A percentile compares a stretch with the other conserved stretches of the same genome.
These are phyloP conservation scores for Polytrichum commune DNA, from an alignment of 225 moss, liverwort and hornwort genomes.

Conservation along the genomic window DNA sequence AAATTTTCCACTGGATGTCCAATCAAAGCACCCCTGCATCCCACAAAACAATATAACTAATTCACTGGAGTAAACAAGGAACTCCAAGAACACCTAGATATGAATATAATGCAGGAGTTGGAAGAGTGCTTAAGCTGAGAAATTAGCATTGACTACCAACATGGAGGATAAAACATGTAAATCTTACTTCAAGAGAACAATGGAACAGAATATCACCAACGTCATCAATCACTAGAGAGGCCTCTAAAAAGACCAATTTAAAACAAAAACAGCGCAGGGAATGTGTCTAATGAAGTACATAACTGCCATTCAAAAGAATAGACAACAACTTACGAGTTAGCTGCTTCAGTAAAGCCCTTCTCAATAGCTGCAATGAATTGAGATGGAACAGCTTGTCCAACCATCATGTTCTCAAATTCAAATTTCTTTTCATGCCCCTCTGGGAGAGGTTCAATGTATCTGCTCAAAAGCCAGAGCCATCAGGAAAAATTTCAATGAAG, in stretches of 20 bases:
- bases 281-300: background rate
- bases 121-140: no score
- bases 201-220: no score
- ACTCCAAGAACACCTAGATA: no score
- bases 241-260: no score
- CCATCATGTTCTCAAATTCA: conserved; percentile 92
- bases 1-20: conserved; percentile 97
- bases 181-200: no score
- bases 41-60: no score
- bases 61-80: no score
- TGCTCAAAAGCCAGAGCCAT: conserved; percentile 14
- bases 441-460: conserved; percentile 83
- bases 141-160: no score
- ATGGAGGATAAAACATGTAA: no score
- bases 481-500: background rate
- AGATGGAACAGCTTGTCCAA: conserved; percentile 95
- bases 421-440: conserved; percentile 90
- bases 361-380: conserved; percentile 93
- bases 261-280: no score
- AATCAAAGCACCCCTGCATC: conserved; percentile 84
- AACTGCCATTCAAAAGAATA: background rate
- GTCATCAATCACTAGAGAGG: no score
- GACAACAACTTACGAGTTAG: conserved; percentile 69
- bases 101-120: no score
- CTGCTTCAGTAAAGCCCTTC: conserved; percentile 88